These are phyloP conservation scores for Syncephalastrum racemosum DNA, from an alignment of 371 early-diverging fungal species.

Conservation along the genomic window DNA sequence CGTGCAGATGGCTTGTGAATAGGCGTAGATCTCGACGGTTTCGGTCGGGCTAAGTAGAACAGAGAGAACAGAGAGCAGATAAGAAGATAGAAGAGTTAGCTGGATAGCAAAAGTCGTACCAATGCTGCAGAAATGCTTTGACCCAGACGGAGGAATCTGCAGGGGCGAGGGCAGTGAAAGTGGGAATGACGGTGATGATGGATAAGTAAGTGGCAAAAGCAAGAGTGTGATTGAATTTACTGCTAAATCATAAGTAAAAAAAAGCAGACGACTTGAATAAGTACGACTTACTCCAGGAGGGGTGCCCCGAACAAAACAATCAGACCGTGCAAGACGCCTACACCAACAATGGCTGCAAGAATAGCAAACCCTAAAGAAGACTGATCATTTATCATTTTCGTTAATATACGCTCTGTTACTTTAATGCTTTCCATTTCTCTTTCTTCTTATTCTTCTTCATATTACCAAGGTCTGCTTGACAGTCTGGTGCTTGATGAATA, in stretches of 20 bases:
- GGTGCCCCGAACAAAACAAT: slow-evolving; percentile 47
- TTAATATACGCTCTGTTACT: neutral
- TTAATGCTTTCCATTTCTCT: slow-evolving; percentile 14
- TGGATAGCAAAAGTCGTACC: slow-evolving; percentile 19
- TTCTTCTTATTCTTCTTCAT: slow-evolving; percentile 8
- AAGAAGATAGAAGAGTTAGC: neutral
- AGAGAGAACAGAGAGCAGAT: neutral
- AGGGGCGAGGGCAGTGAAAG: slow-evolving; percentile 28
- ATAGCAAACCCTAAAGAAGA: slow-evolving; percentile 26
- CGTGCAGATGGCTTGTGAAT: slow-evolving; percentile 41
- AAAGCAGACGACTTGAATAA: neutral
- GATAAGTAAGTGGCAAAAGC: slow-evolving; percentile 44
- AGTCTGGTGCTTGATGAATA: slow-evolving; percentile 14
- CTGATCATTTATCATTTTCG: slow-evolving; percentile 13
- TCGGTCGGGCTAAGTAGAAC: slow-evolving; percentile 30
- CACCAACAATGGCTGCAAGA: slow-evolving; percentile 16
- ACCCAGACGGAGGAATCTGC: slow-evolving; percentile 22
- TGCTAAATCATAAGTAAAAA: slow-evolving; percentile 19
- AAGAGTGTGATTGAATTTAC: slow-evolving; percentile 37
- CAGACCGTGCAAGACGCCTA: slow-evolving; percentile 29
- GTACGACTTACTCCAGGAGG: slow-evolving; percentile 33
- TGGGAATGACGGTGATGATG: slow-evolving; percentile 35
- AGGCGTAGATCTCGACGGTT: slow-evolving; percentile 42
- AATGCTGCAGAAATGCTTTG: slow-evolving; percentile 43
- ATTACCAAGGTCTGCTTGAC: slow-evolving; percentile 11